Evolutionary conservation across 768 basidiomycete species (phyloP), one percentile per base, ranked within the genome.

Genomic region (Steccherinum ochraceum): DNA sequence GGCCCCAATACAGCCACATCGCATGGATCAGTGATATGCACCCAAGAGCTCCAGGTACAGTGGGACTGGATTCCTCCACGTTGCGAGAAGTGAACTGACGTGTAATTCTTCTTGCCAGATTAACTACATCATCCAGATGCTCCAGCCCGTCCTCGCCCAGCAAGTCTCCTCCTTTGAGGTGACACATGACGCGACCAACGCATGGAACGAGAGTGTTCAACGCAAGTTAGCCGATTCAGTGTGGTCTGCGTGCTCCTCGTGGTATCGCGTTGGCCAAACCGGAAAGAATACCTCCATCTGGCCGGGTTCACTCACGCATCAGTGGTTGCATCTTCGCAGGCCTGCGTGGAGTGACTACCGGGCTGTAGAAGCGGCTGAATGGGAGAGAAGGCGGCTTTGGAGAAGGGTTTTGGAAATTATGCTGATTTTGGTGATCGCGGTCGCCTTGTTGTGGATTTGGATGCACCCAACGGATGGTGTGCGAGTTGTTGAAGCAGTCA

Each of bases 131-230:
- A 25, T 52, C 12, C 55, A 57, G 45, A 46, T 59, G 12, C 45
- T 59, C 45, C 24, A 48, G 21, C 56, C 56, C 24, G 40, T 59
- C 42, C 13, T 59, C 35, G 13, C 21, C 4, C 48, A 43, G 42
- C 12, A 24, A 39, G 61, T 52, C 20, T 55, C 55, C 23, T 56
- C 58, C 16, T 62, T 69, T 41, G 55, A 56, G 2, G 55, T 65
- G 40, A 58, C 50, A 46, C 49, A 44, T 5, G 57, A 60, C 2
- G 27, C 18, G 3, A 24, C 45, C 13, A 27, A 42, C 5, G 58
- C 54, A 18, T 63, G 63, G 44, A 60, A 66, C 42, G 54, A 54
- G 11, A 64, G 64, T 50, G 65, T 23, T 58, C 64, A 45, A 44
- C 10, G 23, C 12, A 24, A 12, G 24, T 16, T 43, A 18, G 19